phyloP scores from a whole-genome alignment of 768 basidiomycete genomes.

The Phaeolepiota aurea region DNA sequence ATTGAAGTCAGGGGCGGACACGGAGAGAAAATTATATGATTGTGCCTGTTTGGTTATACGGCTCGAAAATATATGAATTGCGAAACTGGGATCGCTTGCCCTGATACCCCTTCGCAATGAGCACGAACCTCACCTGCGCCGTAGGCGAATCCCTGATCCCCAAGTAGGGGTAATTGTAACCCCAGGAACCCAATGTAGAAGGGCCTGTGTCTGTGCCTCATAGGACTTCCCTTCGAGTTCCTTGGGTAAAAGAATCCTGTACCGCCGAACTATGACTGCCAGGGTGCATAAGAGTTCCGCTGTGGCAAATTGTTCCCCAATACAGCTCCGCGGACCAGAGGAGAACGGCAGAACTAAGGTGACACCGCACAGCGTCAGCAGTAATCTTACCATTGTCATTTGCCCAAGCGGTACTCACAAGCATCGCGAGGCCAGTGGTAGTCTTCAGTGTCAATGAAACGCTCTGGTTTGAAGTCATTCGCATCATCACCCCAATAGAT shows the following conservation, averaged over 20 bases:
- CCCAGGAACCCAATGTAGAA: neutral
- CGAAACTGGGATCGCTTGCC: neutral
- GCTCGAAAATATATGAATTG: neutral
- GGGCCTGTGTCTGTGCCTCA: neutral
- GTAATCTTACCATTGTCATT: neutral
- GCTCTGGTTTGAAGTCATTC: slow-evolving; percentile 32
- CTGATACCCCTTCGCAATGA: no score
- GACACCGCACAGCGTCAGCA: neutral
- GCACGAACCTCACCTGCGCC: no score
- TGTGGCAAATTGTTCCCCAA: slow-evolving; percentile 36
- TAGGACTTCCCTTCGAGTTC: neutral
- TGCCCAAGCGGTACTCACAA: slow-evolving; percentile 21
- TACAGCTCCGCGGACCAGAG: slow-evolving; percentile 31
- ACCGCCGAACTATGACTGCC: slow-evolving; percentile 10
- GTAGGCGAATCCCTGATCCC: neutral
- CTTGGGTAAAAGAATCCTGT: neutral
- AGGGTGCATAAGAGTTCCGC: slow-evolving; percentile 29
- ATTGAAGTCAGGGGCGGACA: no score
- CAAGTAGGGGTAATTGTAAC: neutral
- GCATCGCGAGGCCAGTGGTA: slow-evolving; percentile 42
- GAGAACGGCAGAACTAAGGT: slow-evolving; percentile 28
- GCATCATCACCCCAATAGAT: slow-evolving; percentile 36
- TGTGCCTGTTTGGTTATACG: no score
- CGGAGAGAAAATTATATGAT: no score
- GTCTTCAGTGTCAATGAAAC: slow-evolving; percentile 35